Evolutionary conservation across 176 grass and related monocot species (phyloP), one percentile per base, ranked within the genome.

Genomic region (Aegilops sharonensis): DNA sequence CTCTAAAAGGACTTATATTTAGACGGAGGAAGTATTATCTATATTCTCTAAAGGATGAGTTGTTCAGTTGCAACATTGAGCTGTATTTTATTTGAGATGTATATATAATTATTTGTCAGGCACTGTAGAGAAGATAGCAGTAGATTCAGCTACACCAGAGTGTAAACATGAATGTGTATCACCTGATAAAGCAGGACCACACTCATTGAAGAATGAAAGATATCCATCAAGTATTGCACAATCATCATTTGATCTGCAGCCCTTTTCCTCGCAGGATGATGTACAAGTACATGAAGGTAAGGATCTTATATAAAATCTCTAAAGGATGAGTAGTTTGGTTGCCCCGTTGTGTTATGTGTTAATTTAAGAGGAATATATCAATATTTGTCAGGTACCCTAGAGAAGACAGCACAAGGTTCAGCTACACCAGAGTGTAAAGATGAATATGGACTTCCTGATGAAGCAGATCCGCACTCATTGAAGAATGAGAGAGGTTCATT

Each of bases 41-140:
- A 13, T 37, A 34, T 52, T 77, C 39, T 60, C 10, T 43, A 11
- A 47, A 69, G 56, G 45, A 3, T 78, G 18, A 20, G 1, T 77
- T 5, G 10, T 77, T 81, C 2, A 18, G 71, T 77, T 89, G 9
- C 47, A 70, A 15, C 47, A 76, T 47, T 36, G 6, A 29, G 12
- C 18, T 77, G 43, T 77, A 14, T 77, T 25, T 62, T 77, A 6
- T 81, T 76, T 89, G 68, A 61, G 31, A 32, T 27, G 52, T 35
- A 81, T 50, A 0, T 29, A 47, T 89, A 68, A 76, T 83, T 86
- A 30, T 88, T 39, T 81, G 34, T 29, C 83, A 86, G 83, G 37
- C 50, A 69, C 18, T 27, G 29, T 77, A 15, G n/a, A 69, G 61
- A 70, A 77, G 50, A 36, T 15, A 61, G 65, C 32, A 6, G 23